These are phyloP conservation scores for Collybia sp. DNA, from an alignment of 768 basidiomycete species.

Conservation along the genomic window DNA sequence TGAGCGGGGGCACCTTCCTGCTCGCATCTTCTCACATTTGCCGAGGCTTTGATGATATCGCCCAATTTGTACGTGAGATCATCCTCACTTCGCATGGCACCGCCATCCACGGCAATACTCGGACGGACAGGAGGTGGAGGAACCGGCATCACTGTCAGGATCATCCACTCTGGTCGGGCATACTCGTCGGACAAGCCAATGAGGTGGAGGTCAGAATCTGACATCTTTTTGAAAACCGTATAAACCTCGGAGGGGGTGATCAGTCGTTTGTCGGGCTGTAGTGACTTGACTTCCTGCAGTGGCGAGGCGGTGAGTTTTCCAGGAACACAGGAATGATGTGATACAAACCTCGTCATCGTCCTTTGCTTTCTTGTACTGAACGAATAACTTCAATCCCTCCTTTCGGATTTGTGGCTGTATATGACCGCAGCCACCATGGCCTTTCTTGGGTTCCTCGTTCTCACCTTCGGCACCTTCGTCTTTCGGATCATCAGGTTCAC, in stretches of 20 bases:
- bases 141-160: conserved; percentile 94
- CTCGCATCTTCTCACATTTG: conserved; percentile 87
- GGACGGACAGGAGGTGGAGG: conserved; percentile 98
- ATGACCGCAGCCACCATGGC: conserved; percentile 97
- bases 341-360: conserved; percentile 88
- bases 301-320: conserved; percentile 10
- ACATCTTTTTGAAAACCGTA: conserved; percentile 93
- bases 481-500: conserved; percentile 86
- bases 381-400: conserved; percentile 92
- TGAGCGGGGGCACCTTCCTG: conserved; percentile 97
- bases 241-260: conserved; percentile 89
- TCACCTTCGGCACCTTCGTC: conserved; percentile 76
- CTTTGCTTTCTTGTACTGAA: conserved; percentile 92
- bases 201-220: conserved; percentile 79
- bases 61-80: conserved; percentile 98
- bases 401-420: conserved; percentile 86
- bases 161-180: conserved; percentile 99
- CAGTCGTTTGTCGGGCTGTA: conserved; percentile 78
- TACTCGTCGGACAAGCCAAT: conserved; percentile 94
- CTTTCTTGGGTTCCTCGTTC: conserved; percentile 73
- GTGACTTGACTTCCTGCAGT: conserved; percentile 68
- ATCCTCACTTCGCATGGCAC: conserved; percentile 95
- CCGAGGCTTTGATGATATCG: conserved; percentile 94
- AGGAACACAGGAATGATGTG: conserved; percentile 2
- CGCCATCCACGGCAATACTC: conserved; percentile 95